Conservation (phyloP, 495 filamentous ascomycete species). For the Jackrogersella minutella region DNA sequence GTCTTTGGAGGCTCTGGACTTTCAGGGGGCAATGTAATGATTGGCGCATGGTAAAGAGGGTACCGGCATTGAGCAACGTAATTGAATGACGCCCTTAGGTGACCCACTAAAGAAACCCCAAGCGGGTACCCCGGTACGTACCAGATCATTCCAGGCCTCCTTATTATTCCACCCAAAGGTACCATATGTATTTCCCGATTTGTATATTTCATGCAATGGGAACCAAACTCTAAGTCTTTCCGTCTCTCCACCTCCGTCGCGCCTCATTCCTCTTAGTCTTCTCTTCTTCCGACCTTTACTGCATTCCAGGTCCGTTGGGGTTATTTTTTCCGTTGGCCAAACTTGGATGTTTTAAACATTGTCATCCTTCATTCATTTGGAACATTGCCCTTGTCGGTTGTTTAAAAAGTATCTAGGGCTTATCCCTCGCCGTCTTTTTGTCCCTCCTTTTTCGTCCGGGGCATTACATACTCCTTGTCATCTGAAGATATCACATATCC, state of each 20-base stretch:
- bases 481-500: background rate
- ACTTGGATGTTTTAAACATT: constrained; percentile 13
- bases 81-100: constrained; percentile 13
- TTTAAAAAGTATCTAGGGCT: constrained; percentile 13
- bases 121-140: constrained; percentile 29
- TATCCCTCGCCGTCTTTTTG: constrained; percentile 30
- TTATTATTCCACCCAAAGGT: background rate
- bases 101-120: background rate
- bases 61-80: constrained; percentile 34
- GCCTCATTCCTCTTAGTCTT: constrained; percentile 28
- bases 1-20: constrained; percentile 7
- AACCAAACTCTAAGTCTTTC: background rate
- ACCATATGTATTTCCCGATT: background rate
- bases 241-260: background rate
- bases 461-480: no score
- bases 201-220: constrained; percentile 31
- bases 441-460: constrained; percentile 11
- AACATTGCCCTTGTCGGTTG: constrained; percentile 20
- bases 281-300: constrained; percentile 12
- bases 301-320: constrained; percentile 6
- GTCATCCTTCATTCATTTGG: constrained; percentile 31
- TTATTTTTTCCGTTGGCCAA: constrained; percentile 9
- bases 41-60: constrained; percentile 32
- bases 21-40: constrained; percentile 28
- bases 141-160: constrained; percentile 9